Evolutionary conservation across 176 grass and related monocot species (phyloP), one percentile per base, ranked within the genome.

Genomic region (Themeda triandra): DNA sequence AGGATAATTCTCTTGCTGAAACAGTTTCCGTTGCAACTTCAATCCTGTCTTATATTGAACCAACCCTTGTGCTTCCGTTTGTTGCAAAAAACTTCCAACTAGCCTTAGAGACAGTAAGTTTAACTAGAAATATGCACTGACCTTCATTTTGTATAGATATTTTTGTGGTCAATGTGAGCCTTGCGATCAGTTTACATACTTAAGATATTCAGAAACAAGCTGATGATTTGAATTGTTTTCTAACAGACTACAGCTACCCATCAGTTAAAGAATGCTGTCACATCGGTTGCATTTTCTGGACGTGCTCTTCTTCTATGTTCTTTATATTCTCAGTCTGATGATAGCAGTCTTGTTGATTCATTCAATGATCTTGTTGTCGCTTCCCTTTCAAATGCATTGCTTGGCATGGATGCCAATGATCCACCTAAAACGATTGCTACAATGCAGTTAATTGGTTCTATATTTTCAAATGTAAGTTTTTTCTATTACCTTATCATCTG

Each of bases 401-500:
- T 95, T 74, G 96, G 96, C 45, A 95, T 98, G 93, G 96, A 98
- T 95, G 96, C 96, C 21, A 98, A 98, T 39, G 96, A 98, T 83
- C 96, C 96, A 39, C 96, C 96, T 66, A 98, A 98, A 82, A 98
- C 96, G 71, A 76, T 98, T 72, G 96, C 96, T 75, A 92, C 92
- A 4, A 95, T 98, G 91, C 91, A 95, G 71, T 89, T 98, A 85
- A 95, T 98, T 81, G 91, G 93, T 71, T 95, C 96, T 37, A 87
- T 98, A 87, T 98, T 95, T 92, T 98, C 96, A 76, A 95, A 91
- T 73, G 96, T 98, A 85, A 85, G 96, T 59, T 13, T 89, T 31
- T 78, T 21, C 77, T 85, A 73, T 84, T 29, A 85, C 24, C 1
- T 77, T 72, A 82, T 64, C 29, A 35, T 44, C 83, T 66, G 39